These are phyloP conservation scores for Ophiocordyceps camponoti-floridani DNA, from an alignment of 2,329 filamentous ascomycete species.

Conservation along the genomic window DNA sequence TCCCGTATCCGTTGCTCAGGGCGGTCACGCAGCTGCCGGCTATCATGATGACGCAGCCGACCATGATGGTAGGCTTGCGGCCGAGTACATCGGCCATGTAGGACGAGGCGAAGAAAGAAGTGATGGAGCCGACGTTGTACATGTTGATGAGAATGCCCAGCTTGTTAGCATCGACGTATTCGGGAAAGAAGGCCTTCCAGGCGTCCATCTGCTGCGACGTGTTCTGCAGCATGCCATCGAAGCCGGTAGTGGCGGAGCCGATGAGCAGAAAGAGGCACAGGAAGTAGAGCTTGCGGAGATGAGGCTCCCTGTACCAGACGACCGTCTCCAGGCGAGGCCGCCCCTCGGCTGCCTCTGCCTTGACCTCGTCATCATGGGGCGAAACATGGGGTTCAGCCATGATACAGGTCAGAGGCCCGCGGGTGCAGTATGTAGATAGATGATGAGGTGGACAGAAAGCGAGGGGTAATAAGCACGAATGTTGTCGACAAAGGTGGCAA, in stretches of 20 bases:
- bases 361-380: constrained; percentile 11
- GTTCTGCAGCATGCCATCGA: constrained; percentile 43
- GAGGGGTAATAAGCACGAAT: too few relatives aligned
- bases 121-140: constrained; percentile 31
- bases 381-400: neutral
- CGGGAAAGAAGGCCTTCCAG: constrained; percentile 33
- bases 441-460: too few relatives aligned
- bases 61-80: constrained; percentile 23
- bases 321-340: constrained; percentile 32
- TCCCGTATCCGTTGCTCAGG: constrained; percentile 23
- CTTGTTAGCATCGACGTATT: constrained; percentile 18
- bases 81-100: constrained; percentile 25
- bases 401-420: neutral
- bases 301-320: constrained; percentile 36
- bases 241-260: constrained; percentile 42
- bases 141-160: constrained; percentile 32
- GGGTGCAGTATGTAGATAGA: too few relatives aligned
- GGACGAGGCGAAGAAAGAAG: constrained; percentile 26
- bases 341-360: constrained; percentile 21
- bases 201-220: constrained; percentile 37
- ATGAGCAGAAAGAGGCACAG: constrained; percentile 35
- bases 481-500: too few relatives aligned
- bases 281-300: constrained; percentile 36
- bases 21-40: constrained; percentile 21
- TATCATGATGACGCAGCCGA: constrained; percentile 27